Evolutionary conservation across 176 grass and related monocot species (phyloP).

Genomic region (Musa beccarii): DNA sequence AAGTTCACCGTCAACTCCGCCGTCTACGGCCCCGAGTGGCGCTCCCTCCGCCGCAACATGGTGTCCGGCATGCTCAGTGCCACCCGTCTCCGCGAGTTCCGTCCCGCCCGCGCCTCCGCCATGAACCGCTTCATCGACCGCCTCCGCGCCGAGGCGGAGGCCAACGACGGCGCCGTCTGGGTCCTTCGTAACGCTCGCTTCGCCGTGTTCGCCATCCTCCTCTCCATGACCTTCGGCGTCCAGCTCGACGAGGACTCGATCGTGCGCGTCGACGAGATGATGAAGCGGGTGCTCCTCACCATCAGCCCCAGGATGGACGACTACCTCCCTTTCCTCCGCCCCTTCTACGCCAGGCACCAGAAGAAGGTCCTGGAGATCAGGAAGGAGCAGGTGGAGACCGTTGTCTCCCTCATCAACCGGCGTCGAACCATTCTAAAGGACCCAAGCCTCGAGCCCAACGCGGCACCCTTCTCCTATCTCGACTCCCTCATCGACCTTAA

Average conservation of each 20-base stretch:
- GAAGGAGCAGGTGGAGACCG: slow-evolving; percentile 52
- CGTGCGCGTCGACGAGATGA: slow-evolving; percentile 50
- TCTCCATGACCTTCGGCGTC: slow-evolving; percentile 84
- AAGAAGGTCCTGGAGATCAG: slow-evolving; percentile 41
- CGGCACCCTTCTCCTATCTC: slow-evolving; percentile 82
- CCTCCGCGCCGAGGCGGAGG: slow-evolving; percentile 47
- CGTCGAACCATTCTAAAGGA: slow-evolving; percentile 48
- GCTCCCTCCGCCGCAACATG: slow-evolving; percentile 82
- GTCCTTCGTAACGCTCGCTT: slow-evolving; percentile 95
- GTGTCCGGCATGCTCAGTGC: slow-evolving; percentile 79
- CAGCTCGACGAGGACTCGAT: slow-evolving; percentile 62
- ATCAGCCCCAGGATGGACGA: slow-evolving; percentile 61
- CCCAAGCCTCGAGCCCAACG: slow-evolving; percentile 18
- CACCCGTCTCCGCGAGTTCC: slow-evolving; percentile 55
- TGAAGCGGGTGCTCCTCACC: slow-evolving; percentile 81
- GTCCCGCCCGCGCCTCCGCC: slow-evolving; percentile 35
- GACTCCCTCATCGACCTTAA: slow-evolving; percentile 68
- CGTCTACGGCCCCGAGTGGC: slow-evolving; percentile 72
- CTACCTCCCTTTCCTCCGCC: slow-evolving; percentile 91
- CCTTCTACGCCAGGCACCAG: slow-evolving; percentile 46
- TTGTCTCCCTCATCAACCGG: slow-evolving; percentile 64
- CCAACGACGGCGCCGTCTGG: slow-evolving; percentile 45
- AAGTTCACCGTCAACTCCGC: slow-evolving; percentile 92
- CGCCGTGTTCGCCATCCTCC: slow-evolving; percentile 78
- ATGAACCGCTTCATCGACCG: slow-evolving; percentile 82